Conservation (phyloP, 805 yeast species). For the Ogataea naganishii region DNA sequence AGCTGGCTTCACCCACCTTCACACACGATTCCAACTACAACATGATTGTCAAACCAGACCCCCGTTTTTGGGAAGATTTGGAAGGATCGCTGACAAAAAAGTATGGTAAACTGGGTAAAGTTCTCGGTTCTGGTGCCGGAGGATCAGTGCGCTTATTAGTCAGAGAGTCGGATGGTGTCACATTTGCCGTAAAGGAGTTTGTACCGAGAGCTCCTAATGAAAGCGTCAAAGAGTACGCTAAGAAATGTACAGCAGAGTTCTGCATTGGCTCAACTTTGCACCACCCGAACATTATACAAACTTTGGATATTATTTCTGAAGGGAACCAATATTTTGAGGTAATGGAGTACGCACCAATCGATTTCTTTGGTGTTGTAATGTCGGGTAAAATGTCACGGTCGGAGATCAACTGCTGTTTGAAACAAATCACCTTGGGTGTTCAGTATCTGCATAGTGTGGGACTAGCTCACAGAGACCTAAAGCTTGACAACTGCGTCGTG, state of each 20-base stretch:
- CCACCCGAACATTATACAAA: constrained; percentile 74
- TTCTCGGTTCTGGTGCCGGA: constrained; percentile 81
- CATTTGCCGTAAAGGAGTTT: constrained; percentile 81
- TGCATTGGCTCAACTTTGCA: constrained; percentile 78
- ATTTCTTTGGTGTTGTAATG: constrained; percentile 83
- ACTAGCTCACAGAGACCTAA: constrained; percentile 74
- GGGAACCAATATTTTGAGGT: constrained; percentile 69
- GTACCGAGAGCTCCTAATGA: constrained; percentile 66
- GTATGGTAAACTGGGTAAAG: constrained; percentile 68
- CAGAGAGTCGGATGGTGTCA: constrained; percentile 58
- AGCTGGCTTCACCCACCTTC: constrained; percentile 24
- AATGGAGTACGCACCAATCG: constrained; percentile 82
- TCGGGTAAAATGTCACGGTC: constrained; percentile 74
- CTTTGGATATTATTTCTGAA: constrained; percentile 64
- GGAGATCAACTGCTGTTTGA: constrained; percentile 75
- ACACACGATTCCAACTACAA: constrained; percentile 30
- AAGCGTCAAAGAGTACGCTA: constrained; percentile 67
- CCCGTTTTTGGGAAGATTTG: constrained; percentile 34
- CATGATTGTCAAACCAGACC: constrained; percentile 29
- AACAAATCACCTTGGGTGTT: constrained; percentile 67
- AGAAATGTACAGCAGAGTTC: constrained; percentile 82
- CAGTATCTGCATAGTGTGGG: constrained; percentile 70
- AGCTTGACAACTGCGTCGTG: constrained; percentile 76
- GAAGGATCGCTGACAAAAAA: constrained; percentile 48
- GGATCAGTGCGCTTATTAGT: constrained; percentile 71